These are phyloP conservation scores for Penicillium soppii DNA, from an alignment of 495 filamentous ascomycete species.

Conservation along the genomic window DNA sequence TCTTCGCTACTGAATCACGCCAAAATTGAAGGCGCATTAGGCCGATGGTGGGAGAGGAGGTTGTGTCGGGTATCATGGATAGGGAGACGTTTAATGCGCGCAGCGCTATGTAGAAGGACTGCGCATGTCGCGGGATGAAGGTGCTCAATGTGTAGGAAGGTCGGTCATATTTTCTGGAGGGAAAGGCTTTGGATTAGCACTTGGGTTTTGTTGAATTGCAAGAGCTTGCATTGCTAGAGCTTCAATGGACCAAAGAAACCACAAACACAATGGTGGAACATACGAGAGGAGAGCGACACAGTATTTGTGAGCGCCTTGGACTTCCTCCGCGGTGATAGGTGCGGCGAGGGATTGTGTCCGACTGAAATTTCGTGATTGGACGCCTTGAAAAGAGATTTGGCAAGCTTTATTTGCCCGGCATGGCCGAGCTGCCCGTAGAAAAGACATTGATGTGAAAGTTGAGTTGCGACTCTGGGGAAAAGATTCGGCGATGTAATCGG, in stretches of 20 bases:
- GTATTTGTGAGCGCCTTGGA: conserved; percentile 54
- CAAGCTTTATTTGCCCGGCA: conserved; percentile 21
- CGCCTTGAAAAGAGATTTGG: neutral
- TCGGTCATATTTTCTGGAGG: conserved; percentile 71
- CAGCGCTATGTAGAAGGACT: conserved; percentile 83
- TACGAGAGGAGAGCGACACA: conserved; percentile 60
- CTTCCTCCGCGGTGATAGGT: conserved; percentile 39
- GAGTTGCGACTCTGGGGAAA: conserved; percentile 9
- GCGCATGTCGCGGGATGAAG: conserved; percentile 70
- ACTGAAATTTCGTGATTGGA: conserved; percentile 24
- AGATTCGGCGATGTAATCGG: conserved; percentile 17
- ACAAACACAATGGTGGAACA: neutral
- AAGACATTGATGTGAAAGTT: conserved; percentile 24
- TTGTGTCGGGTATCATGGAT: conserved; percentile 81
- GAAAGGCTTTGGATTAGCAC: conserved; percentile 6
- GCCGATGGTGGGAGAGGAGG: conserved; percentile 76
- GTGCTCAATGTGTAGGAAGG: conserved; percentile 82
- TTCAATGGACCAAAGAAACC: neutral
- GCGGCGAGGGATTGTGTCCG: conserved; percentile 15
- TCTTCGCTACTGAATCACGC: conserved; percentile 75
- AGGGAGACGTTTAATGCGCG: conserved; percentile 92
- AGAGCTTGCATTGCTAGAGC: neutral
- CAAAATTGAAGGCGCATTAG: conserved; percentile 92
- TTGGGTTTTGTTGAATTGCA: neutral
- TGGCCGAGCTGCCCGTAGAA: conserved; percentile 20